phyloP scores from a whole-genome alignment of 192 early-diverging fungal species.

The Linnemannia hyalina region DNA sequence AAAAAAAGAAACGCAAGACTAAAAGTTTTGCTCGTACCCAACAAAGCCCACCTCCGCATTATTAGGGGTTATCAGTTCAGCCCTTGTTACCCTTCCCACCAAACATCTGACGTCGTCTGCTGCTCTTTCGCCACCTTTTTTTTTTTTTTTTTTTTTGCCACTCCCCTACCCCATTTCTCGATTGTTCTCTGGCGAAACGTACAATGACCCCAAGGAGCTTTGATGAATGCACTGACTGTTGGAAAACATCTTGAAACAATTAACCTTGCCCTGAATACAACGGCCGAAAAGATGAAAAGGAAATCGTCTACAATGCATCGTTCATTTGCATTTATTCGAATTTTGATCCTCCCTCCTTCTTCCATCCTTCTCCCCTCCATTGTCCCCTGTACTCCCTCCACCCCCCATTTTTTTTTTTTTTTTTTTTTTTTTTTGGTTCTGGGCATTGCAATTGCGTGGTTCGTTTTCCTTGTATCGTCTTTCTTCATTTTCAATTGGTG shows the following conservation, averaged over 20 bases:
- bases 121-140: neutral
- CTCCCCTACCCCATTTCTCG: neutral
- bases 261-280: slow-evolving; percentile 12
- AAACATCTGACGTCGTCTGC: neutral
- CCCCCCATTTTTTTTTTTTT: no score
- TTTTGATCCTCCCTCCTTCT: neutral
- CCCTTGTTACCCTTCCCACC: neutral
- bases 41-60: neutral
- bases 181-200: neutral
- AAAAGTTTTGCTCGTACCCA: neutral
- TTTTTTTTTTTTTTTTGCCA: neutral
- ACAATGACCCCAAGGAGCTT: neutral
- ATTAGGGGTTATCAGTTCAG: neutral
- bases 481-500: neutral
- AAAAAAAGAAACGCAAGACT: neutral
- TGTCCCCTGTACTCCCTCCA: neutral
- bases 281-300: neutral
- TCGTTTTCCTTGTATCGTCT: neutral
- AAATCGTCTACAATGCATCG: neutral
- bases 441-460: no score
- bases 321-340: neutral
- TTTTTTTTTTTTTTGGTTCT: no score
- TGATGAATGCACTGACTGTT: neutral
- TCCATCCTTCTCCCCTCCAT: neutral
- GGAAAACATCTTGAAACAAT: slow-evolving; percentile 36